Conservation (phyloP, 352 stramenopile species). For the Globisporangium mamillatum region DNA sequence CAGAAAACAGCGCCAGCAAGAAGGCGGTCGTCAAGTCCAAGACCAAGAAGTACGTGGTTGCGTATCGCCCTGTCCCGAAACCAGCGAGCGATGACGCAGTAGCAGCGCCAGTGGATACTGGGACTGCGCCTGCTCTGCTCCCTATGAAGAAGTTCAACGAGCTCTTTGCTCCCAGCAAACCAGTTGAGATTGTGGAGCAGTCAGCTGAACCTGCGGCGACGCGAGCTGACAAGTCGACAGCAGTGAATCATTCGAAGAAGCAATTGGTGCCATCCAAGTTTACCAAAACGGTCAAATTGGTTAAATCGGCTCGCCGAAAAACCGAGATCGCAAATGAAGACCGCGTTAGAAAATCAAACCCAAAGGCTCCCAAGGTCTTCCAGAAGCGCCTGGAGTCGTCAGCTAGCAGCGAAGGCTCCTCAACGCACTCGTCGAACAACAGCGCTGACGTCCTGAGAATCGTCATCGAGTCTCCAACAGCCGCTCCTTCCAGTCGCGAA, state of each 20-base stretch:
- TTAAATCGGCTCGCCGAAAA: neutral
- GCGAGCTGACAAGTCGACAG: neutral
- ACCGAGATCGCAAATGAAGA: neutral
- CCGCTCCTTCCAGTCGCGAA: neutral
- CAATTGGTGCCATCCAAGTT: neutral
- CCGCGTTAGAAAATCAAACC: too few relatives aligned
- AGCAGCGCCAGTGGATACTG: neutral
- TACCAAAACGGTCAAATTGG: neutral
- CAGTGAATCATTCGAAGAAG: neutral
- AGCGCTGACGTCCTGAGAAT: neutral
- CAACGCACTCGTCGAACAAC: neutral
- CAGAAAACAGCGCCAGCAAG: neutral
- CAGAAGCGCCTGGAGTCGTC: neutral
- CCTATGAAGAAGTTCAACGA: conserved; percentile 7
- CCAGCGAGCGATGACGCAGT: neutral
- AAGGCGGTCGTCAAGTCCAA: conserved; percentile 8
- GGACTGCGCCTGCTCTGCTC: neutral
- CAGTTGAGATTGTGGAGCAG: neutral
- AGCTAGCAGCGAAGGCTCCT: neutral
- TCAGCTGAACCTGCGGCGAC: too few relatives aligned
- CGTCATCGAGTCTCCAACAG: neutral
- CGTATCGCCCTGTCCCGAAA: conserved; percentile 15
- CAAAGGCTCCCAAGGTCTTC: neutral
- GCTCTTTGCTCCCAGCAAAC: neutral
- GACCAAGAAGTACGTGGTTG: conserved; percentile 15